Conservation (phyloP, 1,139 yeast species). For the Yamadazyma diddensiae region DNA sequence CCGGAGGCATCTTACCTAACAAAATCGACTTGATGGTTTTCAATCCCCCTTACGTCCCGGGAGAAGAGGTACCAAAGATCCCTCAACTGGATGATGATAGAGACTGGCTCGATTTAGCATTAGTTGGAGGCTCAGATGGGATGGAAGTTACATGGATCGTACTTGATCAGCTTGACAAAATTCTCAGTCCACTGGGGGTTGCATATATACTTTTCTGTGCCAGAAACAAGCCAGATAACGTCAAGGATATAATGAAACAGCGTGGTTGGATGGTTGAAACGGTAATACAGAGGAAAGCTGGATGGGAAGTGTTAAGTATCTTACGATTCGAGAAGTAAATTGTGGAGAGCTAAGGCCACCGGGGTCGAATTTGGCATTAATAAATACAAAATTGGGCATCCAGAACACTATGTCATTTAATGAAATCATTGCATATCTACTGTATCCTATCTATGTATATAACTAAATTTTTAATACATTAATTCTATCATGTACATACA, state of each 20-base stretch:
- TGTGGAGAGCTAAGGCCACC: no score
- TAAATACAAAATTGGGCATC: no score
- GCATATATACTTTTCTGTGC: conserved; percentile 89
- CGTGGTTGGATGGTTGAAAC: conserved; percentile 55
- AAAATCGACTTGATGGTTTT: conserved; percentile 71
- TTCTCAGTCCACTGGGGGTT: conserved; percentile 54
- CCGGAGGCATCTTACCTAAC: conserved; percentile 43
- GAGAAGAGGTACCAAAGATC: conserved; percentile 55
- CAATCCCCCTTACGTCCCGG: conserved; percentile 97
- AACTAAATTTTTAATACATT: no score
- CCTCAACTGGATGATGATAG: conserved; percentile 52
- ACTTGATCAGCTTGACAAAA: conserved; percentile 46
- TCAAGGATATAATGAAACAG: conserved; percentile 45
- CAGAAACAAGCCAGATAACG: conserved; percentile 70
- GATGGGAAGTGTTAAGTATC: conserved; percentile 92
- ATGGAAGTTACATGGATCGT: conserved; percentile 77
- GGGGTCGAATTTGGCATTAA: background rate
- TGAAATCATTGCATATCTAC: no score
- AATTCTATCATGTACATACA: no score
- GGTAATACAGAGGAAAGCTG: conserved; percentile 72
- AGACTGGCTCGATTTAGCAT: conserved; percentile 82
- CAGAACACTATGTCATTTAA: no score
- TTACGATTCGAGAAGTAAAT: conserved; percentile 45
- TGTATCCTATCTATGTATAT: no score
- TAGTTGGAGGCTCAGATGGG: conserved; percentile 86